Base-by-base conservation (phyloP, 148 eudicot species). In the Suaeda aralocaspica region DNA sequence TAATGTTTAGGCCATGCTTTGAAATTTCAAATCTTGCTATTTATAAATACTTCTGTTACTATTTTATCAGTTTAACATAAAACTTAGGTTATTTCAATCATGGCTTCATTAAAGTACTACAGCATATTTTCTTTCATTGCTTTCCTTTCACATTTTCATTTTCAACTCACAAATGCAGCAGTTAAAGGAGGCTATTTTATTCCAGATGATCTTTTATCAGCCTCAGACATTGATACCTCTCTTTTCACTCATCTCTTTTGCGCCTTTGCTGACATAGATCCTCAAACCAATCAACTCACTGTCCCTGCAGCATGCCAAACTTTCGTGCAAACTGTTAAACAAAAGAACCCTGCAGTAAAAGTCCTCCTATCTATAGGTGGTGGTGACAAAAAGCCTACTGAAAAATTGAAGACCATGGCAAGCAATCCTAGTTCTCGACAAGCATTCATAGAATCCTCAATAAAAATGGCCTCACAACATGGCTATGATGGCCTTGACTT, bases 211-310 rank as follows among this genome's bases (percentile, higher is more conserved):
- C 88, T 80, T 18, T 41, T 87, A 0, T 19, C 67, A 1, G 69
- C 73, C n/a, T 62, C 82, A 0, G 71, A 66, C 72, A 87, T 89
- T 9, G 75, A 89, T 51, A 74, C 96, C 29, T 80, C 90, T 30
- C 84, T 85, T 31, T 89, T 89, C 84, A 87, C 96, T 34, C 92
- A 87, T 57, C 84, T 82, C 61, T 82, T 89, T 33, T 87, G 85
- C 58, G 92, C 92, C 92, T 89, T 89, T 30, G 92, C 90, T 5
- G 25, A 65, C 30, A 78, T 89, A 19, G 49, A 87, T 55, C 39
- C 78, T 25, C 24, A 55, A 19, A 81, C 86, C 24, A 29, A 73
- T 50, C 83, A 70, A 30, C 55, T 83, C 69, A 70, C 73, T 0
- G 56, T 88, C 42, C 87, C 21, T 12, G 13, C 83, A 21, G 66